Evolutionary conservation across 1,139 yeast genomes (phyloP), one percentile per base, ranked within the genome.

Genomic region (Blastobotrys malaysiensis): DNA sequence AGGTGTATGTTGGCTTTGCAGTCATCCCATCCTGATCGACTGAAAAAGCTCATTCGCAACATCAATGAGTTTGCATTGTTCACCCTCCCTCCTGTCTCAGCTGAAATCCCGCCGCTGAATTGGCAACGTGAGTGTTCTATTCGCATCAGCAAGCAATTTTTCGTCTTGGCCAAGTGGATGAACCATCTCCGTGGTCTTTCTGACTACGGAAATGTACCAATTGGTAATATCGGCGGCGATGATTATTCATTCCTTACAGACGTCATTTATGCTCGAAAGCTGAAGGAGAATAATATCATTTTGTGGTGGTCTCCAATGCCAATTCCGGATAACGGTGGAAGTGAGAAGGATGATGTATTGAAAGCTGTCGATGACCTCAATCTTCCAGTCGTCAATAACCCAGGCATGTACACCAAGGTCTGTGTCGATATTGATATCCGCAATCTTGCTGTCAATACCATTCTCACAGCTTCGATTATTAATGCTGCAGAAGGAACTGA

Each of bases 221-320:
- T 93, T 46, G 89, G 98, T 68, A 93, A 93, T 65, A 71, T 93
- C 60, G 84, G 83, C 58, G 77, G 83, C 18, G 95, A 88, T 56
- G 88, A 88, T 61, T 77, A 85, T 68, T 85, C 88, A 0, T 88
- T 82, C 63, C 73, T 90, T 63, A 86, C 93, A 59, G 99, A 93
- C 71, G 78, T 93, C 46, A 83, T 83, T 56, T 93, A 88, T 69
- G 96, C 98, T 0, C 77, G 99, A 65, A 78, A 84, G 55, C 77
- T 93, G 54, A 75, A 77, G 31, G 77, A 80, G 44, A 80, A 81
- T 52, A 82, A 84, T 59, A 80, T 88, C 52, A 86, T 91, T 2
- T 72, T 93, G 49, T 95, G 99, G 99, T 91, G 99, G 98, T 88
- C 96, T 0, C 80, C 83, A 2, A 78, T 77, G 43, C 88, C 95